These are phyloP conservation scores for Hansenula sp. DNA, from an alignment of 1,139 yeast species.

Conservation along the genomic window DNA sequence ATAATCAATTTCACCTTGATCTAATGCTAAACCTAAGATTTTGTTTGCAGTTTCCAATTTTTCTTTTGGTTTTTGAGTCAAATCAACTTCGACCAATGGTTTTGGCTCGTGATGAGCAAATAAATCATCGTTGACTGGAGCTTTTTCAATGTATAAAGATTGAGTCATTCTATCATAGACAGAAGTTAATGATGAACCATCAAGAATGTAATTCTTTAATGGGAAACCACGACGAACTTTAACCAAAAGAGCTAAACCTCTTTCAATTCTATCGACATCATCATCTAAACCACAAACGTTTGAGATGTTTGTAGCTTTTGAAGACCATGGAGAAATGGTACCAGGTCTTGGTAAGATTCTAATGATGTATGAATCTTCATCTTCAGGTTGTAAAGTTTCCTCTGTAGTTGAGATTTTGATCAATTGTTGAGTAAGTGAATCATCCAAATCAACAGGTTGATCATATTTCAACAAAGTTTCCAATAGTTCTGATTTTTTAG, in stretches of 20 bases:
- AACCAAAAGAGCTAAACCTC: conserved; percentile 77
- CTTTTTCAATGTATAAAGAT: conserved; percentile 46
- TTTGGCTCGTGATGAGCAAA: conserved; percentile 80
- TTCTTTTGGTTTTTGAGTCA: conserved; percentile 49
- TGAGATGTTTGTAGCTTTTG: conserved; percentile 95
- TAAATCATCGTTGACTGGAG: conserved; percentile 65
- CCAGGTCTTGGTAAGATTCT: conserved; percentile 91
- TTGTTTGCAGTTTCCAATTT: conserved; percentile 75
- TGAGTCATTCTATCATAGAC: conserved; percentile 97
- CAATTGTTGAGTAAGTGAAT: conserved; percentile 45
- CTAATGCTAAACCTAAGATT: conserved; percentile 86
- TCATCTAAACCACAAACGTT: conserved; percentile 78
- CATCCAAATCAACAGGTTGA: conserved; percentile 51
- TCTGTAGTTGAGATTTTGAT: conserved; percentile 33
- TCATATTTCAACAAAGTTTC: conserved; percentile 73
- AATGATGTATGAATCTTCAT: conserved; percentile 53
- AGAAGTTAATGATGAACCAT: conserved; percentile 52
- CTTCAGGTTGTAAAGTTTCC: conserved; percentile 28
- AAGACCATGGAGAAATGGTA: conserved; percentile 98
- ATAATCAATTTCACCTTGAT: conserved; percentile 88
- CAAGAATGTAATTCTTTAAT: conserved; percentile 46
- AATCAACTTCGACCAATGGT: conserved; percentile 76
- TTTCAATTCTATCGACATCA: conserved; percentile 77
- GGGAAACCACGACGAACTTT: conserved; percentile 68
- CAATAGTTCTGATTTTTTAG: conserved; percentile 44